phyloP scores from a whole-genome alignment of 2,329 filamentous ascomycete species.

The Dactylella cylindrospora region DNA sequence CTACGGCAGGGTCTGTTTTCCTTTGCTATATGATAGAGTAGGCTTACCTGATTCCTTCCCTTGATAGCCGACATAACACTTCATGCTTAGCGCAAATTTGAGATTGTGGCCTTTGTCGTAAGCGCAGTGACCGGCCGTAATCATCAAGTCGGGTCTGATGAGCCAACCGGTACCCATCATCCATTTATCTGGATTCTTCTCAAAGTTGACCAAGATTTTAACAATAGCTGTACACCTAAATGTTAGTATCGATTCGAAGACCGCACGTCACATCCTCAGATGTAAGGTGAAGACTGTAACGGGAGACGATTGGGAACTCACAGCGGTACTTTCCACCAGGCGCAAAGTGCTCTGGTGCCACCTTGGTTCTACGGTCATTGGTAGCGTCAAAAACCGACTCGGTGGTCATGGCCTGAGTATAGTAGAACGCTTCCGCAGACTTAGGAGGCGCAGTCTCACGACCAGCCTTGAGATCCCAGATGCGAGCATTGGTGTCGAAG shows the following conservation, averaged over 20 bases:
- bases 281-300: background rate
- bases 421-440: background rate
- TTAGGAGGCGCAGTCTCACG: background rate
- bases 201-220: slow-evolving; percentile 46
- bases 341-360: slow-evolving; percentile 24
- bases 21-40: too few species aligned
- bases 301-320: slow-evolving; percentile 10
- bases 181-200: slow-evolving; percentile 37
- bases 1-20: too few species aligned
- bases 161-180: slow-evolving; percentile 46
- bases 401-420: background rate
- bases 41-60: too few species aligned
- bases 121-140: slow-evolving; percentile 46
- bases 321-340: slow-evolving; percentile 46
- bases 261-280: too few species aligned
- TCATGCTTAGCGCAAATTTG: slow-evolving; percentile 48
- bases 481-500: background rate
- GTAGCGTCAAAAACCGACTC: background rate
- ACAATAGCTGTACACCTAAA: slow-evolving; percentile 44
- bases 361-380: slow-evolving; percentile 2
- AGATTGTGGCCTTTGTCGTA: slow-evolving; percentile 47
- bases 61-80: slow-evolving; percentile 51
- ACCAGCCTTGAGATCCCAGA: background rate
- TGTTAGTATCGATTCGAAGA: slow-evolving; percentile 6
- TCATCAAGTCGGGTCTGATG: slow-evolving; percentile 44